Percentiles rank a stretch among this genome's conserved stretches.
phyloP scores from a whole-genome alignment of 73 alveolate species.

The Effrenium voratum region DNA sequence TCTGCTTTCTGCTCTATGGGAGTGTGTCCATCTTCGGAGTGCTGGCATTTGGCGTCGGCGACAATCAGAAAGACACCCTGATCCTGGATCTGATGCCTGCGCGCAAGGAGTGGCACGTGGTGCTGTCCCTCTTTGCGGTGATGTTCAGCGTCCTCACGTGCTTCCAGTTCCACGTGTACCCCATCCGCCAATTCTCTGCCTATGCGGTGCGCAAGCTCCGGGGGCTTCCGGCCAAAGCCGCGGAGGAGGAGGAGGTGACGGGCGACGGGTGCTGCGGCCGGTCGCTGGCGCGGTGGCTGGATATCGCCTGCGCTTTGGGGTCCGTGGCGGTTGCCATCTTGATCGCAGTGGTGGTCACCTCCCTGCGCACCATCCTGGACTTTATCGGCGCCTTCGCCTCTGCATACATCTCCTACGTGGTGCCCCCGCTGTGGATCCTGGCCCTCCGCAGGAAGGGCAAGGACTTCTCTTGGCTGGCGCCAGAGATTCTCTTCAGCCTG shows the following conservation, averaged over 20 bases:
- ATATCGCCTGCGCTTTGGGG: not conserved
- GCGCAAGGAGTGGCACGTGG: not conserved
- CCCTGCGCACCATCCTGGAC: conserved; percentile 33
- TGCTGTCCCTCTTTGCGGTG: not conserved
- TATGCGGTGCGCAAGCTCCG: not conserved
- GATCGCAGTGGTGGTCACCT: conserved; percentile 45
- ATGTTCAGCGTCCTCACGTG: conserved; percentile 12
- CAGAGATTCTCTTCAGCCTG: conserved; percentile 17
- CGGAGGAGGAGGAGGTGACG: not conserved
- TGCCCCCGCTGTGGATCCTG: conserved; percentile 55
- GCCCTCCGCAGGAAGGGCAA: conserved; percentile 14
- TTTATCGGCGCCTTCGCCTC: conserved; percentile 48
- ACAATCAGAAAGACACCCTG: not conserved
- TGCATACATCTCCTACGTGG: conserved; percentile 27
- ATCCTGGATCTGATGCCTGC: not conserved
- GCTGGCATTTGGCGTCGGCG: not conserved
- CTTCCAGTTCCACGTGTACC: conserved; percentile 22
- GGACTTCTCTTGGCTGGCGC: not conserved
- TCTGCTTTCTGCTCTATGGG: too few relatives aligned
- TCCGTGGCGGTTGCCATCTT: not conserved
- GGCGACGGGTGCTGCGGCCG: too few relatives aligned
- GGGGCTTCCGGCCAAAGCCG: not conserved
- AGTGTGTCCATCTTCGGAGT: not conserved
- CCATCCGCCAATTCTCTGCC: conserved; percentile 5
- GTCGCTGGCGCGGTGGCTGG: not conserved